Percentiles rank a stretch among this genome's conserved stretches.
These are phyloP conservation scores for Syzygium grande DNA, from an alignment of 345 rosid genomes.

Conservation along the genomic window DNA sequence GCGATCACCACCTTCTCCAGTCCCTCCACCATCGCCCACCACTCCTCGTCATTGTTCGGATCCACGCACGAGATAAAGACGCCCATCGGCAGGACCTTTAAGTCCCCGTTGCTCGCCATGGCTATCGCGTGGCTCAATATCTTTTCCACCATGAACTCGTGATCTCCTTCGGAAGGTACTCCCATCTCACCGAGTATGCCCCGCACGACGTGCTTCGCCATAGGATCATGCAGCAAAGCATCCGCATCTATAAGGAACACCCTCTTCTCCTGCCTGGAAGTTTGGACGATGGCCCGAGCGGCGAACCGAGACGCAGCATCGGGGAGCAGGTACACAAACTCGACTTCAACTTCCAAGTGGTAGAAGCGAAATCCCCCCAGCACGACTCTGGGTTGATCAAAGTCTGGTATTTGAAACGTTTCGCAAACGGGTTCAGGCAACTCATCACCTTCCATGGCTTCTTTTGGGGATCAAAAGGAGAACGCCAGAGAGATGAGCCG, in stretches of 20 bases:
- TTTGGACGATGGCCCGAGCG: not conserved
- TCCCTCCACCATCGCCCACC: not conserved
- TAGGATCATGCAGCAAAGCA: not conserved
- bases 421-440: not conserved
- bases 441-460: not conserved
- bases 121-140: not conserved
- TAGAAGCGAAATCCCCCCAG: not conserved
- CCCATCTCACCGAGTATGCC: not conserved
- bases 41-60: not conserved
- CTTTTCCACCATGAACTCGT: not conserved
- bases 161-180: not conserved
- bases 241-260: not conserved
- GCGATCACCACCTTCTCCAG: not conserved
- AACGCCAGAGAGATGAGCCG: not conserved
- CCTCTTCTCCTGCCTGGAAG: not conserved
- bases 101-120: not conserved
- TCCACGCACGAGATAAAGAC: not conserved
- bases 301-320: not conserved
- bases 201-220: not conserved
- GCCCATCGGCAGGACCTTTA: not conserved
- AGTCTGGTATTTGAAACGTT: not conserved
- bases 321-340: not conserved
- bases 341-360: not conserved
- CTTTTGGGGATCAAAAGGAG: not conserved
- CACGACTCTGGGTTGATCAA: not conserved